Evolutionary conservation across 2,329 filamentous ascomycete genomes (phyloP).

Genomic region (Diaporthe destruens): DNA sequence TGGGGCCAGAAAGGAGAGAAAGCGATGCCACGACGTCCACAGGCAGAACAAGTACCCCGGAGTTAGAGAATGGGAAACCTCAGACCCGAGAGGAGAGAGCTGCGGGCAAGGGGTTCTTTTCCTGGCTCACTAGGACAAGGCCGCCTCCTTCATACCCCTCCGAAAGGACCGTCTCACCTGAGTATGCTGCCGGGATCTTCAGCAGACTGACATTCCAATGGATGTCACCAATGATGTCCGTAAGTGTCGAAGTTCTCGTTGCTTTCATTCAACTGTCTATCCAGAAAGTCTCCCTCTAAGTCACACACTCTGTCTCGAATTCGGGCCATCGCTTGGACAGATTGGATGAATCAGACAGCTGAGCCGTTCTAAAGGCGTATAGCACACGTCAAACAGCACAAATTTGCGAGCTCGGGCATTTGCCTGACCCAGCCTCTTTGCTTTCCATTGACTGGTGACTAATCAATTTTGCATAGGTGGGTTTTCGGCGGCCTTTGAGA

Average conservation of each 20-base stretch:
- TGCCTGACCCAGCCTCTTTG: neutral
- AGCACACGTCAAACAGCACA: neutral
- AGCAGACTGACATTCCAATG: slow-evolving; percentile 25
- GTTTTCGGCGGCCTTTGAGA: slow-evolving; percentile 87
- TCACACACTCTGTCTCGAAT: neutral
- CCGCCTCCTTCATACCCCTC: neutral
- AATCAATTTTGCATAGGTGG: slow-evolving; percentile 60
- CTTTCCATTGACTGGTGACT: slow-evolving; percentile 58
- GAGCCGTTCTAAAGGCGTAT: neutral
- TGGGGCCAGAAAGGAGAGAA: neutral
- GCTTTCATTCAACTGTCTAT: too few relatives aligned
- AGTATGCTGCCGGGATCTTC: slow-evolving; percentile 20
- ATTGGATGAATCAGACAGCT: neutral
- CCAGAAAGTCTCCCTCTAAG: too few relatives aligned
- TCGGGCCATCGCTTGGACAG: too few relatives aligned
- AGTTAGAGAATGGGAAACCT: neutral
- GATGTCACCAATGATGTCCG: slow-evolving; percentile 32
- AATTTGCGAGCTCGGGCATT: slow-evolving; percentile 10
- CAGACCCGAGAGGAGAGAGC: slow-evolving; percentile 2
- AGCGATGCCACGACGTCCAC: neutral
- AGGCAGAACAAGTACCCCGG: neutral
- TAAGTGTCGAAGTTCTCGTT: neutral
- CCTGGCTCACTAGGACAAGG: slow-evolving; percentile 16
- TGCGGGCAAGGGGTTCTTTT: slow-evolving; percentile 16
- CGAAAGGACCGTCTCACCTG: slow-evolving; percentile 6